A percentile compares a stretch with the other conserved stretches of the same genome.
Evolutionary conservation across 208 protist species (phyloP).

Genomic region (Trypanosoma avium): DNA sequence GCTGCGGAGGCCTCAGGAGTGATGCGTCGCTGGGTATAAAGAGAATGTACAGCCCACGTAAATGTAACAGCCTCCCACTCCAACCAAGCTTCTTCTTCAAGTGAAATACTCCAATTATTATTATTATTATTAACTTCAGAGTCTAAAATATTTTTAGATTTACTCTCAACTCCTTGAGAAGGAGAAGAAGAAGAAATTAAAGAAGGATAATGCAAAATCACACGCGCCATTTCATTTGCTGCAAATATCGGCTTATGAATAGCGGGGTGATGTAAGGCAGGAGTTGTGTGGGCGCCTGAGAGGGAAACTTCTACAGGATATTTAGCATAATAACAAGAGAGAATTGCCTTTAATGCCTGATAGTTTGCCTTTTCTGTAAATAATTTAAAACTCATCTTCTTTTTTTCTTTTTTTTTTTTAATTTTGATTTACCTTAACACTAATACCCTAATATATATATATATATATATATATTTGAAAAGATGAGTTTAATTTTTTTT

Average conservation of each 20-base stretch:
- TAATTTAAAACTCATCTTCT: conserved; percentile 42
- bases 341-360: conserved; percentile 82
- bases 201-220: conserved; percentile 22
- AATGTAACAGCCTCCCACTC: conserved; percentile 83
- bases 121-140: neutral
- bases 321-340: conserved; percentile 51
- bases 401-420: conserved; percentile 17
- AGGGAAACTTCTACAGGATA: conserved; percentile 69
- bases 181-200: neutral
- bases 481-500: too few species aligned
- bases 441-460: too few species aligned
- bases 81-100: conserved; percentile 80
- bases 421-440: too few species aligned
- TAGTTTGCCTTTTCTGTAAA: conserved; percentile 90
- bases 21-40: conserved; percentile 73
- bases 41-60: conserved; percentile 46
- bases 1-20: conserved; percentile 45
- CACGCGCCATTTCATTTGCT: conserved; percentile 72
- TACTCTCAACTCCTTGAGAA: conserved; percentile 2
- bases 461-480: too few species aligned
- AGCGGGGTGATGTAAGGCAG: conserved; percentile 53
- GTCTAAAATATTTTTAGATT: neutral
- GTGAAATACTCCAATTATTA: conserved; percentile 19
- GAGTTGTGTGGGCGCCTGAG: conserved; percentile 57
- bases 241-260: conserved; percentile 50